Evolutionary conservation across 805 yeast genomes (phyloP).

Genomic region (Candida koratica): DNA sequence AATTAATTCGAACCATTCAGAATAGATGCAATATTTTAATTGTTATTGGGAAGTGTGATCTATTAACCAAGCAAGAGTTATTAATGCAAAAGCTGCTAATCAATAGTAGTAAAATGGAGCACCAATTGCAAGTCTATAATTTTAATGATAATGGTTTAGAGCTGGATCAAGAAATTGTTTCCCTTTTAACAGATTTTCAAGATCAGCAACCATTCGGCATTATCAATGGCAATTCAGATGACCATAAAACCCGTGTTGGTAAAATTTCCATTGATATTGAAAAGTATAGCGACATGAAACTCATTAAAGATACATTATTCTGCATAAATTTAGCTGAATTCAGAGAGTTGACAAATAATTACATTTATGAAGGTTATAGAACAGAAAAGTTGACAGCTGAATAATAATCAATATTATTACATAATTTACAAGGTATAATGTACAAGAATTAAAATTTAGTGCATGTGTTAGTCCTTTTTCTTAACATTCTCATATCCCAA

Average conservation of each 20-base stretch:
- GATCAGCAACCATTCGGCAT: constrained; percentile 10
- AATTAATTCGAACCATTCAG: constrained; percentile 11
- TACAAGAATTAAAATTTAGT: no score
- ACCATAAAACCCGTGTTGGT: background rate
- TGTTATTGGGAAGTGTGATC: constrained; percentile 13
- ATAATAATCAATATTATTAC: constrained; percentile 5
- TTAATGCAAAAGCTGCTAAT: constrained; percentile 9
- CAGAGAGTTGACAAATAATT: constrained; percentile 14
- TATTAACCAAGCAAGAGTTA: constrained; percentile 9
- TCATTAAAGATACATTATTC: constrained; percentile 11
- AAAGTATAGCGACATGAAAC: constrained; percentile 8
- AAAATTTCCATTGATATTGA: constrained; percentile 5
- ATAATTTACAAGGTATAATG: constrained; percentile 3
- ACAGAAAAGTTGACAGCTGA: constrained; percentile 12
- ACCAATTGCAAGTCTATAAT: constrained; percentile 9
- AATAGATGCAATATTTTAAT: constrained; percentile 13
- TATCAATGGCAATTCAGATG: constrained; percentile 7
- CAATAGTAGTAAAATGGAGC: background rate
- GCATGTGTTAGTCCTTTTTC: constrained; percentile 6
- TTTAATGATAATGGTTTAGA: constrained; percentile 5
- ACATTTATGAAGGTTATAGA: constrained; percentile 15
- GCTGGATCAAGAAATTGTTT: constrained; percentile 7
- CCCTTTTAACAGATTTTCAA: constrained; percentile 1
- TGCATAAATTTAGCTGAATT: constrained; percentile 12
- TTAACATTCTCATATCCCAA: constrained; percentile 52